These are phyloP conservation scores for Pezicula neosporulosa DNA, from an alignment of 2,329 filamentous ascomycete species.

Conservation along the genomic window DNA sequence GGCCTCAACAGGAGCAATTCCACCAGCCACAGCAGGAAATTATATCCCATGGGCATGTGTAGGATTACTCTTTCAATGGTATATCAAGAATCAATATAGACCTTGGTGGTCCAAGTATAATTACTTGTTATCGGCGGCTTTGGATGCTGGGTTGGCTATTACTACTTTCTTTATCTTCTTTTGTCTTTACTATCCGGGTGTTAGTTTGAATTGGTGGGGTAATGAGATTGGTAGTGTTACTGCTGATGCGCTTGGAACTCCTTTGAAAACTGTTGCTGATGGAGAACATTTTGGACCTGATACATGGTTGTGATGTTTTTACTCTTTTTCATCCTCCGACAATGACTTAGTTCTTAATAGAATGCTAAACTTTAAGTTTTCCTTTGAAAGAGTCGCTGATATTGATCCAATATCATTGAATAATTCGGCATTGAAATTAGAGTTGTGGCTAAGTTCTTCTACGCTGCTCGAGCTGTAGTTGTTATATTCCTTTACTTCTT, in stretches of 20 bases:
- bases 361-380: too few relatives aligned
- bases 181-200: conserved; percentile 30
- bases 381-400: too few relatives aligned
- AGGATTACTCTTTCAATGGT: conserved; percentile 67
- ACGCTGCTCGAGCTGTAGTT: too few relatives aligned
- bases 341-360: too few relatives aligned
- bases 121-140: conserved; percentile 65
- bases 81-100: conserved; percentile 58
- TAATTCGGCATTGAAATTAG: too few relatives aligned
- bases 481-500: too few relatives aligned
- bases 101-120: conserved; percentile 70
- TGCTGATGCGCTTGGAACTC: conserved; percentile 1
- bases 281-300: not conserved
- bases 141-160: conserved; percentile 67
- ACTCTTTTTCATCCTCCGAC: too few relatives aligned
- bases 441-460: too few relatives aligned
- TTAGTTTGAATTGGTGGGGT: conserved; percentile 68
- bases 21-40: conserved; percentile 62
- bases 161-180: conserved; percentile 68
- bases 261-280: not conserved
- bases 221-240: conserved; percentile 24
- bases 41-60: conserved; percentile 72
- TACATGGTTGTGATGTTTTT: not conserved
- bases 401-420: too few relatives aligned
- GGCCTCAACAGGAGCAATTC: not conserved